These are phyloP conservation scores for Suillus alpinus DNA, from an alignment of 768 basidiomycete genomes.

Conservation along the genomic window DNA sequence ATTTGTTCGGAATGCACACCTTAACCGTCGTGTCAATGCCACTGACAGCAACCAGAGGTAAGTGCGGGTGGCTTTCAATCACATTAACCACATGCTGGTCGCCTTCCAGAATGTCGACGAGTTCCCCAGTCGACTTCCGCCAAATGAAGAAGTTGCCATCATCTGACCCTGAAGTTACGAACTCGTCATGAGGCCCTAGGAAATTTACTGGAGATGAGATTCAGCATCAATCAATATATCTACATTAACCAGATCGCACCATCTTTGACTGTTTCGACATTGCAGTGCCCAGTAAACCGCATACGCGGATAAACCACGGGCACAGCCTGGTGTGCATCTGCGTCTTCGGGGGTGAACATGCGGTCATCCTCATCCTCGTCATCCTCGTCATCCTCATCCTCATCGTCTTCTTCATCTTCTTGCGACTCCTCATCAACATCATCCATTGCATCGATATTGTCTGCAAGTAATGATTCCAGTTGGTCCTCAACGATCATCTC, in stretches of 20 bases:
- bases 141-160: conserved; percentile 88
- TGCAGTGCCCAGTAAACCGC: conserved; percentile 68
- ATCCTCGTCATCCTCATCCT: conserved; percentile 29
- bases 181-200: conserved; percentile 75
- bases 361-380: conserved; percentile 33
- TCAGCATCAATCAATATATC: not conserved
- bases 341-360: conserved; percentile 20
- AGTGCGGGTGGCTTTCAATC: conserved; percentile 74
- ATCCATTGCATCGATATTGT: conserved; percentile 22
- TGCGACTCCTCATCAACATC: conserved; percentile 29
- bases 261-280: conserved; percentile 84
- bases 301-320: conserved; percentile 62
- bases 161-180: conserved; percentile 79
- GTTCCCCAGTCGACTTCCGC: conserved; percentile 61
- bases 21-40: conserved; percentile 88
- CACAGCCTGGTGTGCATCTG: conserved; percentile 32
- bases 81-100: conserved; percentile 82
- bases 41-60: conserved; percentile 81
- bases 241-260: conserved; percentile 42
- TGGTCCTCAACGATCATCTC: conserved; percentile 7
- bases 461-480: not conserved
- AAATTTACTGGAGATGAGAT: conserved; percentile 65
- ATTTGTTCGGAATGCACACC: conserved; percentile 36
- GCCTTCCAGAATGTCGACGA: conserved; percentile 82
- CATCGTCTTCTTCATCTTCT: conserved; percentile 25